Base-by-base conservation (phyloP, 257 asterid genomes). In the Asclepias syriaca region DNA sequence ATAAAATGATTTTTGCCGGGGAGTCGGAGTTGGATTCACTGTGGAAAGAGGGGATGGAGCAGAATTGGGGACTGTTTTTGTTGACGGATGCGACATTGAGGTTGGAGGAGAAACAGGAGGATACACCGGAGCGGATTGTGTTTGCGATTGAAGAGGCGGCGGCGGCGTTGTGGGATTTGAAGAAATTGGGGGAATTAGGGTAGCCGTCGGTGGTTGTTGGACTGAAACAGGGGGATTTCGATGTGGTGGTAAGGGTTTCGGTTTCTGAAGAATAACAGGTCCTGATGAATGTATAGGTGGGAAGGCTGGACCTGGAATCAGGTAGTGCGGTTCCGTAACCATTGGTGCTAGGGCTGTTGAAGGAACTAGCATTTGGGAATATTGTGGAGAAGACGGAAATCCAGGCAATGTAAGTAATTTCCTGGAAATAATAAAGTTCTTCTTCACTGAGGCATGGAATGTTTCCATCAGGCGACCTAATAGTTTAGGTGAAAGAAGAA, bases 1-100 rank as follows among this genome's bases (percentile, higher is more conserved):
- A 64, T 77, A 76, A 74, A 69, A 66, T 39, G 78, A 21, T 32
- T 49, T 39, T n/a, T 21, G 32, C 3, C 81, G 86, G 32, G 88
- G 74, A 51, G 21, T 6, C 10, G 69, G 73, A 2, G 43, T 59
- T 45, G 65, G 68, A 32, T 37, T 13, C 40, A 43, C 55, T 40
- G 6, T 46, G 4, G 76, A 65, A 24, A 77, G 32, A 45, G 75
- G 67, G 45, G 79, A 46, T 29, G 81, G 57, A n/a, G 63, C 19
- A 45, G 55, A 58, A 27, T 71, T 51, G 16, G 51, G 29, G 0
- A 49, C 53, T 24, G 69, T 51, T 2, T n/a, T 57, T 55, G 73
- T 69, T 18, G 66, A 27, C 24, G 60, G 75, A 32, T 14, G 66
- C 21, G 51, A 6, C 32, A 11, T 13, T 46, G 73, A 73, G 2